Conservation (phyloP, 345 rosid genomes). For the Erucastrum elatum region DNA sequence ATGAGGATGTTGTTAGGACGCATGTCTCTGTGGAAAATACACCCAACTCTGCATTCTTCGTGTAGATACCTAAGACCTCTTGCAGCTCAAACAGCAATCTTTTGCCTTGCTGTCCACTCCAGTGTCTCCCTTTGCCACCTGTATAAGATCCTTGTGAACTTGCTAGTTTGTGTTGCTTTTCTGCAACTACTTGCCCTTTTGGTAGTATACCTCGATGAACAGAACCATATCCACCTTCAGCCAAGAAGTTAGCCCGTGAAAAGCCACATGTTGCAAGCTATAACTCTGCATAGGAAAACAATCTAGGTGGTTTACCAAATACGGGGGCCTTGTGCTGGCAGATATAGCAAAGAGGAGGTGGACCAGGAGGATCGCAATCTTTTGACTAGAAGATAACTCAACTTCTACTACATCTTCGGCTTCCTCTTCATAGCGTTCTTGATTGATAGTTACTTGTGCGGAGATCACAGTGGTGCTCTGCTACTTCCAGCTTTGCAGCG, state of each 20-base stretch:
- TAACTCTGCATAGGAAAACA: slow-evolving; percentile 90
- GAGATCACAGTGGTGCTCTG: no score
- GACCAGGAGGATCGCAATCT: slow-evolving; percentile 59
- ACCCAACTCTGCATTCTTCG: slow-evolving; percentile 99
- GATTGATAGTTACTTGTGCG: no score
- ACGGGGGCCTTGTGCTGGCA: slow-evolving; percentile 96
- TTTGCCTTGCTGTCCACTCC: slow-evolving; percentile 93
- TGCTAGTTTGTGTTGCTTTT: slow-evolving; percentile 96
- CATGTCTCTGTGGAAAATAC: slow-evolving; percentile 99
- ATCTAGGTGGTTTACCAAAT: slow-evolving; percentile 97
- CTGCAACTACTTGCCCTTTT: slow-evolving; percentile 98
- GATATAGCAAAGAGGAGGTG: slow-evolving; percentile 95
- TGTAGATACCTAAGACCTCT: slow-evolving; percentile 97
- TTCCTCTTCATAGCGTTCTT: no score
- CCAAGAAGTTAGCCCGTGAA: slow-evolving; percentile 93
- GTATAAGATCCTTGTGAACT: slow-evolving; percentile 93
- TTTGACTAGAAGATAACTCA: slow-evolving; percentile 43
- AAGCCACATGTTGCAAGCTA: slow-evolving; percentile 98
- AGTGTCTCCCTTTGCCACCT: slow-evolving; percentile 70
- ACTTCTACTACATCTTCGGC: no score
- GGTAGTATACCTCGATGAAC: slow-evolving; percentile 95
- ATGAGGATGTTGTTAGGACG: slow-evolving; percentile 97
- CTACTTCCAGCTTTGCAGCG: no score
- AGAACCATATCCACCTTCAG: slow-evolving; percentile 98
- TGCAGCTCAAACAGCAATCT: slow-evolving; percentile 98